Evolutionary conservation across 2,329 filamentous ascomycete species (phyloP), one percentile per base, ranked within the genome.

Genomic region (Aureobasidium vineae): DNA sequence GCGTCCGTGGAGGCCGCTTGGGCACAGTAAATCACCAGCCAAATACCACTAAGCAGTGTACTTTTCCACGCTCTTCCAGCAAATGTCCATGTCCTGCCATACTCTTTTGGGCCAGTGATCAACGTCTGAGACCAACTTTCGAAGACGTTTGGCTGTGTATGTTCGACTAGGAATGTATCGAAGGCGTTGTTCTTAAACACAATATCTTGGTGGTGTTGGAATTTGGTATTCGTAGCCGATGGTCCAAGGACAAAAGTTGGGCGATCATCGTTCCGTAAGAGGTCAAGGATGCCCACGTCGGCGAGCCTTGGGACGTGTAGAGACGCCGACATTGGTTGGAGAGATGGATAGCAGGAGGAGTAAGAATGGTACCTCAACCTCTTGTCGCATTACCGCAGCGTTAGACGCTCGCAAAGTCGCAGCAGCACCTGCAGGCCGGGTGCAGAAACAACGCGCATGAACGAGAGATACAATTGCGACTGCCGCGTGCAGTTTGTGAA

Each of bases 231-330:
- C n/a, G 47, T 38, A 28, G 6, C 23, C 13, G 45, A 26, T 5
- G 26, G 47, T 54, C 60, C 66, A 11, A 64, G 36, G 13, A 67
- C 52, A 33, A 67, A 67, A 11, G 66, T 63, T 10, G 66, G 66
- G 6, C 66, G 66, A 41, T 64, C 59, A 50, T 67, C 66, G 26
- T 57, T 16, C 3, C n/a, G 36, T 36, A 67, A 38, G 23, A 67
- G 66, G 16, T 63, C 57, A 23, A 67, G 60, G 19, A 67, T 59
- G 28, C 66, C 66, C n/a, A 67, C 57, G 26, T 67, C 59, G 31
- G 40, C 59, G 26, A 67, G 57, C 16, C 43, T 43, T 11, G 49
- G 40, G 19, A 33, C 16, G 16, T 45, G 21, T 43, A 11, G 10
- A 40, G 47, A 31, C 21, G 10, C 33, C 26, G 49, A 53, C 61